phyloP scores from a whole-genome alignment of 805 yeast genomes.

The Yamadazyma sp. region DNA sequence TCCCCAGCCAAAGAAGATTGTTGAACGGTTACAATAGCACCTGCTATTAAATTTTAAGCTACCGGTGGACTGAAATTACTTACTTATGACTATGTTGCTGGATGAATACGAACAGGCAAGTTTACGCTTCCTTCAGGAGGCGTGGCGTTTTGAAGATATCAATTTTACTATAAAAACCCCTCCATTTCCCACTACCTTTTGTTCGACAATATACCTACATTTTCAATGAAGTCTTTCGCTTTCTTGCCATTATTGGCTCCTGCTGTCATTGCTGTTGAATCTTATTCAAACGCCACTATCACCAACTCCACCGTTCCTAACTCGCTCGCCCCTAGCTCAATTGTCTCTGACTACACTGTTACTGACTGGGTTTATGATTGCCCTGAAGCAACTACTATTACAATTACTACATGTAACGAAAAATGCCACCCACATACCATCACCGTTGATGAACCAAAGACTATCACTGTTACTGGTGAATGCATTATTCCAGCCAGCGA shows the following conservation, averaged over 20 bases:
- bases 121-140: no score
- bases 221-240: conserved; percentile 9
- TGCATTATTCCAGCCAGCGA: conserved; percentile 24
- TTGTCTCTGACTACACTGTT: conserved; percentile 23
- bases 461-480: conserved; percentile 33
- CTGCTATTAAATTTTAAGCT: no score
- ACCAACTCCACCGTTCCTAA: conserved; percentile 36
- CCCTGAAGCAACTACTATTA: conserved; percentile 33
- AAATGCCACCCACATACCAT: conserved; percentile 26
- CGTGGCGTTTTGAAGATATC: no score
- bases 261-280: conserved; percentile 16
- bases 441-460: conserved; percentile 32
- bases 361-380: conserved; percentile 40
- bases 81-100: no score
- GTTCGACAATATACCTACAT: no score
- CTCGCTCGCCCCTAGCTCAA: conserved; percentile 29
- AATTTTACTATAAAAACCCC: no score
- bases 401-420: conserved; percentile 30
- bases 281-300: conserved; percentile 48
- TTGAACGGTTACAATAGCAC: no score
- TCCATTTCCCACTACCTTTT: no score
- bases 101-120: no score
- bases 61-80: no score
- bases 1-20: no score
- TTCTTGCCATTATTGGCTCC: conserved; percentile 3